These are phyloP conservation scores for Cochlearia excelsa DNA, from an alignment of 345 rosid species.

Conservation along the genomic window DNA sequence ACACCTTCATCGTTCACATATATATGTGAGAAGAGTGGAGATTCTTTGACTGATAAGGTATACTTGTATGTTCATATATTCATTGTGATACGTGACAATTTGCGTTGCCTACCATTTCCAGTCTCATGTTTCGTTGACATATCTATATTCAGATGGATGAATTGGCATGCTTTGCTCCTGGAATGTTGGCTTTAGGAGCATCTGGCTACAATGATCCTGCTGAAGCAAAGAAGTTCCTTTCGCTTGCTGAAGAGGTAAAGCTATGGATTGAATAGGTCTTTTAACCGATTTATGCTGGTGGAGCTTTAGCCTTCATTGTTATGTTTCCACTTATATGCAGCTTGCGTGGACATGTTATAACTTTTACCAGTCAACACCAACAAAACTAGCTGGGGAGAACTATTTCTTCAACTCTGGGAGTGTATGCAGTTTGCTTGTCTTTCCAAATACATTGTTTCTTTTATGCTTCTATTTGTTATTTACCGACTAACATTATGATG, in stretches of 20 bases:
- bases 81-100: background rate
- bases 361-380: slow-evolving; percentile 83
- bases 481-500: slow-evolving; percentile 23
- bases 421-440: slow-evolving; percentile 34
- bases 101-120: slow-evolving; percentile 3
- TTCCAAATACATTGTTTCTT: background rate
- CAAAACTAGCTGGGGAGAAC: slow-evolving; percentile 97
- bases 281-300: slow-evolving; percentile 1
- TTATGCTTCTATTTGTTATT: background rate
- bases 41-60: slow-evolving; percentile 69
- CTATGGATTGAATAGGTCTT: slow-evolving; percentile 16
- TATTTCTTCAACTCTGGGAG: slow-evolving; percentile 72
- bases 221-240: slow-evolving; percentile 60
- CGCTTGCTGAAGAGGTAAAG: slow-evolving; percentile 91
- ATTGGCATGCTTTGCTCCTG: slow-evolving; percentile 98
- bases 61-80: slow-evolving; percentile 4
- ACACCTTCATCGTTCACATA: slow-evolving; percentile 85
- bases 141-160: slow-evolving; percentile 86
- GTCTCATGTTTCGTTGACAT: slow-evolving; percentile 4
- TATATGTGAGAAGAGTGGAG: slow-evolving; percentile 86
- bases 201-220: slow-evolving; percentile 60
- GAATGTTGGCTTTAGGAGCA: slow-evolving; percentile 97
- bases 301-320: slow-evolving; percentile 2
- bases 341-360: slow-evolving; percentile 99
- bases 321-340: slow-evolving; percentile 40